Conservation (phyloP, 202 grass and related monocot genomes). For the Zizania palustris region DNA sequence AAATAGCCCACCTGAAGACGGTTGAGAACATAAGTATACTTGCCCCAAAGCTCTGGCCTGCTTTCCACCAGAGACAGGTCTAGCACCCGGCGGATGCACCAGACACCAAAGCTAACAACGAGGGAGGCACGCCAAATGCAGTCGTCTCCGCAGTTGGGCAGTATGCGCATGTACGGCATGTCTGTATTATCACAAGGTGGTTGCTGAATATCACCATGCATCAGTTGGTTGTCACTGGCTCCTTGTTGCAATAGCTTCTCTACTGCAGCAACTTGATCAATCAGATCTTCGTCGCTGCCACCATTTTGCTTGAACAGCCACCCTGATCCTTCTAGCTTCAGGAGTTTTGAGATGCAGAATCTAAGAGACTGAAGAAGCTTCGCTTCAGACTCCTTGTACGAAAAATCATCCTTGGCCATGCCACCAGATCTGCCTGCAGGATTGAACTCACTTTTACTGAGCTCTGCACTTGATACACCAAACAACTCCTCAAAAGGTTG, state of each 20-base stretch:
- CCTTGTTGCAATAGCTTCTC: constrained; percentile 59
- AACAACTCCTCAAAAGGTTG: constrained; percentile 93
- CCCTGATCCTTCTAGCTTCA: constrained; percentile 81
- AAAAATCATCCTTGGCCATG: constrained; percentile 60
- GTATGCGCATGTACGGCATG: constrained; percentile 33
- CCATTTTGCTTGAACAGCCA: constrained; percentile 82
- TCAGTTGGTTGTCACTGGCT: constrained; percentile 42
- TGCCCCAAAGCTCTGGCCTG: constrained; percentile 93
- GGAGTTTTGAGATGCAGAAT: constrained; percentile 68
- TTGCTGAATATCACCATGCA: constrained; percentile 46
- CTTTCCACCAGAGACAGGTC: constrained; percentile 83
- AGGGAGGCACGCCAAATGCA: constrained; percentile 73
- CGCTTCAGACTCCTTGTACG: constrained; percentile 63
- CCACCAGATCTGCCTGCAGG: constrained; percentile 43
- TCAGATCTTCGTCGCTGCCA: constrained; percentile 84
- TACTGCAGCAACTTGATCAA: constrained; percentile 62
- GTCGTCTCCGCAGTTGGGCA: constrained; percentile 72
- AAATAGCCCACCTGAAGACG: constrained; percentile 71
- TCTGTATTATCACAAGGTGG: constrained; percentile 45
- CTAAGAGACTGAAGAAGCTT: constrained; percentile 82
- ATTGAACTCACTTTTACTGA: constrained; percentile 50
- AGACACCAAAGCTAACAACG: constrained; percentile 86
- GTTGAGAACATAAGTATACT: constrained; percentile 95
- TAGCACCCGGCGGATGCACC: constrained; percentile 73
- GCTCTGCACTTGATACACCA: constrained; percentile 55